Evolutionary conservation across 2,329 filamentous ascomycete genomes (phyloP).

Genomic region (Parastagonospora nodorum): DNA sequence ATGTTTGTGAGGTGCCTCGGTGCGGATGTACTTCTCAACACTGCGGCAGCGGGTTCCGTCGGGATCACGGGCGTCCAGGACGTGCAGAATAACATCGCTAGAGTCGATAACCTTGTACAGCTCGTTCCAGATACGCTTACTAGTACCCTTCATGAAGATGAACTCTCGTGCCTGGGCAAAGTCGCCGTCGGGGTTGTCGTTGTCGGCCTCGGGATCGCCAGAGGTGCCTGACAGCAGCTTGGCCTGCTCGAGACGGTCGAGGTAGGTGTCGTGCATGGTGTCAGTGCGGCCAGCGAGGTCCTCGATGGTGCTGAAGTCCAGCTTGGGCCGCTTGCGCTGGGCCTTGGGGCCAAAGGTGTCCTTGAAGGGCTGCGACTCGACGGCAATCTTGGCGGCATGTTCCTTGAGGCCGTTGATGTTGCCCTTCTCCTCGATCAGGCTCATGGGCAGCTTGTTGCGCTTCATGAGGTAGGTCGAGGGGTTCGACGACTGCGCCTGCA

Average conservation of each 20-base stretch:
- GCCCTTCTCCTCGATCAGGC: slow-evolving; percentile 79
- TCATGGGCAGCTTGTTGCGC: slow-evolving; percentile 96
- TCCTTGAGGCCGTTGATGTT: slow-evolving; percentile 82
- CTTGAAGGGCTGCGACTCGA: slow-evolving; percentile 83
- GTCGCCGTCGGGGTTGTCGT: slow-evolving; percentile 46
- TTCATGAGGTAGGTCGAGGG: slow-evolving; percentile 95
- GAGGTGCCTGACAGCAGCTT: slow-evolving; percentile 75
- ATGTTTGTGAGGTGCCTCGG: slow-evolving; percentile 96
- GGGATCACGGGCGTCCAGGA: slow-evolving; percentile 37
- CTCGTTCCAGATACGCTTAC: slow-evolving; percentile 84
- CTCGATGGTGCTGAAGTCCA: slow-evolving; percentile 78
- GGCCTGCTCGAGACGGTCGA: slow-evolving; percentile 79
- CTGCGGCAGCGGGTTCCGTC: slow-evolving; percentile 83
- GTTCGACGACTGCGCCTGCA: slow-evolving; percentile 86
- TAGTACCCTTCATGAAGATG: slow-evolving; percentile 93
- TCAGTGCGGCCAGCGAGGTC: slow-evolving; percentile 81
- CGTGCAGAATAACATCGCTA: slow-evolving; percentile 87
- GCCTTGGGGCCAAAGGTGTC: slow-evolving; percentile 94
- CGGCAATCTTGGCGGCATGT: slow-evolving; percentile 90
- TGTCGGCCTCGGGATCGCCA: slow-evolving; percentile 60
- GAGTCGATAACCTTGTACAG: slow-evolving; percentile 95
- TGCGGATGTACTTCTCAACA: slow-evolving; percentile 89
- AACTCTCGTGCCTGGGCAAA: slow-evolving; percentile 60
- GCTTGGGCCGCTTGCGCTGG: slow-evolving; percentile 89
- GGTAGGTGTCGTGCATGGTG: slow-evolving; percentile 80